Percentiles rank a stretch among this genome's conserved stretches.
phyloP scores from a whole-genome alignment of 352 stramenopile genomes.

The Phytophthora melonis region DNA sequence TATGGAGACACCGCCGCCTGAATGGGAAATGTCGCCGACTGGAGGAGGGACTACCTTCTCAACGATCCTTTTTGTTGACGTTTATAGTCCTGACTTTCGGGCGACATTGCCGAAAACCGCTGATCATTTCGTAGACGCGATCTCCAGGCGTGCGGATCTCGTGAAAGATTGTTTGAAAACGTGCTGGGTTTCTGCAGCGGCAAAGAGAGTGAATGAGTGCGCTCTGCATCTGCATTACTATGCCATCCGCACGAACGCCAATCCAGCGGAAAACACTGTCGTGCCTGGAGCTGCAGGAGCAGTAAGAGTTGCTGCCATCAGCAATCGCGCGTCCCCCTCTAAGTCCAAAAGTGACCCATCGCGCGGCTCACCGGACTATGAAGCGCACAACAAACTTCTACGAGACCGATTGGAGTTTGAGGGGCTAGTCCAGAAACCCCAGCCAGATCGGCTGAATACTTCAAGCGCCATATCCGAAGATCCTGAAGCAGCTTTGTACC shows the following conservation, averaged over 20 bases:
- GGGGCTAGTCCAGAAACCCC: constrained; percentile 41
- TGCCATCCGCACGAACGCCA: constrained; percentile 23
- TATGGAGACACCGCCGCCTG: constrained; percentile 65
- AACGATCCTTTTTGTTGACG: constrained; percentile 86
- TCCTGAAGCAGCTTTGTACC: constrained; percentile 53
- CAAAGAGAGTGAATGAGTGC: constrained; percentile 78
- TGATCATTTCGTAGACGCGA: constrained; percentile 87
- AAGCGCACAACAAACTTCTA: constrained; percentile 47
- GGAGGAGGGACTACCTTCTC: constrained; percentile 57
- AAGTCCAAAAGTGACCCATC: constrained; percentile 27
- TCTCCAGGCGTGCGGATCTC: constrained; percentile 79
- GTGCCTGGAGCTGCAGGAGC: constrained; percentile 25
- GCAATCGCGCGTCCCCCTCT: constrained; percentile 24
- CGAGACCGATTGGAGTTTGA: constrained; percentile 67
- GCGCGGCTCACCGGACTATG: constrained; percentile 23
- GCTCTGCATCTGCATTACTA: constrained; percentile 49
- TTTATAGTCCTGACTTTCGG: constrained; percentile 72
- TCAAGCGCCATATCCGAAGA: constrained; percentile 37
- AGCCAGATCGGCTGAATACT: constrained; percentile 19
- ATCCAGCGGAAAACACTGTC: constrained; percentile 27
- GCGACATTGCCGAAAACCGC: constrained; percentile 79
- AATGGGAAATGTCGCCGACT: constrained; percentile 75
- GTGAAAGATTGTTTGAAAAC: constrained; percentile 89
- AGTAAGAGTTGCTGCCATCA: constrained; percentile 14
- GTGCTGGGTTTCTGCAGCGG: constrained; percentile 81